Evolutionary conservation across 2,329 filamentous ascomycete species (phyloP).

Genomic region (Fusarium sp.): DNA sequence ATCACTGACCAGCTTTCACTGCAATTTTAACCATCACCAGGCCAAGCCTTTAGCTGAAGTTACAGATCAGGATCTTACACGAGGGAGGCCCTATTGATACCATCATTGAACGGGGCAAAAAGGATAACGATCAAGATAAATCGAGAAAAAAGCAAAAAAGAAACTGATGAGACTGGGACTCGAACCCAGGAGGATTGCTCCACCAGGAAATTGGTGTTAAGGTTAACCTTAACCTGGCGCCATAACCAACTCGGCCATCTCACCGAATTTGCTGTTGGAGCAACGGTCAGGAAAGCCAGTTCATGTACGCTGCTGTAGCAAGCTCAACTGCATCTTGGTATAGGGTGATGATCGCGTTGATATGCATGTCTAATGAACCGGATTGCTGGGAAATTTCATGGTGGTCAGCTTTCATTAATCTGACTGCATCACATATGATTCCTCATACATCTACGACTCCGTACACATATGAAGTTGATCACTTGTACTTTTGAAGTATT

Average conservation of each 20-base stretch:
- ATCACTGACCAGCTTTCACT: not conserved
- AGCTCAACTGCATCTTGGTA: too few species aligned
- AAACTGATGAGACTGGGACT: constrained; percentile 47
- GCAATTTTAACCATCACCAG: not conserved
- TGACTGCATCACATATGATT: not conserved
- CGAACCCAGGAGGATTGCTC: constrained; percentile 48
- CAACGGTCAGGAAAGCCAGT: rapidly evolving
- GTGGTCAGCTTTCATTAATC: not conserved
- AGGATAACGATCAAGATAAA: not conserved
- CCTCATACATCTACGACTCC: not conserved
- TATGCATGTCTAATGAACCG: constrained; percentile 3
- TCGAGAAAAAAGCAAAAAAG: not conserved
- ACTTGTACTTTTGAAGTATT: not conserved
- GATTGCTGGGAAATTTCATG: not conserved
- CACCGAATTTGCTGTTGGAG: constrained; percentile 30
- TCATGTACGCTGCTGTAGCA: rapidly evolving
- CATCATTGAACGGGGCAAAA: not conserved
- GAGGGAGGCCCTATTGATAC: rapidly evolving
- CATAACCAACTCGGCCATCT: constrained; percentile 48
- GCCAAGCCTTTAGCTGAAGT: not conserved
- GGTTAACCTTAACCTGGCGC: constrained; percentile 46
- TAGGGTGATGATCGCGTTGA: not conserved
- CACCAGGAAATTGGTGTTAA: constrained; percentile 46
- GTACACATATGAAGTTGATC: not conserved
- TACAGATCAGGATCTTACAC: not conserved